phyloP scores from a whole-genome alignment of 805 yeast genomes.

The Maudiozyma turicensis region DNA sequence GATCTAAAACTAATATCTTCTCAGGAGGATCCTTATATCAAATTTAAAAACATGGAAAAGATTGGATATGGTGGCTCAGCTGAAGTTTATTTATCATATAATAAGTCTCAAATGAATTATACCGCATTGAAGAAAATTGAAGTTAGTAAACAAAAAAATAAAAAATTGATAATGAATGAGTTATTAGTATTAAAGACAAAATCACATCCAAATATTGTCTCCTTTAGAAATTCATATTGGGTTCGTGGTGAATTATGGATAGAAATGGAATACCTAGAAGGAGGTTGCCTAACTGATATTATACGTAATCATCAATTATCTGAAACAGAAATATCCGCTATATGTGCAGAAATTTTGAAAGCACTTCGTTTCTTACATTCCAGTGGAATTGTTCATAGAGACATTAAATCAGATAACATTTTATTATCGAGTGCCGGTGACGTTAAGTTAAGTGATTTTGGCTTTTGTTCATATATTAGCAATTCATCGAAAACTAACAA shows the following conservation, averaged over 20 bases:
- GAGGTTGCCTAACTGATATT: conserved; percentile 91
- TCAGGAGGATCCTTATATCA: conserved; percentile 62
- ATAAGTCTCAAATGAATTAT: conserved; percentile 15
- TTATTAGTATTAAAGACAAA: conserved; percentile 90
- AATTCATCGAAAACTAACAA: conserved; percentile 77
- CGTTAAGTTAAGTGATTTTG: conserved; percentile 88
- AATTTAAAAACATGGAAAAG: conserved; percentile 60
- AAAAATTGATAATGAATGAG: conserved; percentile 87
- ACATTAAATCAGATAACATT: conserved; percentile 90
- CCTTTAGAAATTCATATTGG: conserved; percentile 76
- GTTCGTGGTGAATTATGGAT: conserved; percentile 83
- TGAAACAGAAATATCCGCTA: conserved; percentile 91
- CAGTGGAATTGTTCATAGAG: conserved; percentile 89
- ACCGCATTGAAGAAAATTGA: conserved; percentile 70
- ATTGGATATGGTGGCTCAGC: conserved; percentile 98
- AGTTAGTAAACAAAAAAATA: conserved; percentile 85
- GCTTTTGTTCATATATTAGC: conserved; percentile 87
- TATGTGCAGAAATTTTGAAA: conserved; percentile 77
- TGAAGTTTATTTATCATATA: conserved; percentile 85
- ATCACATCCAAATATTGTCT: conserved; percentile 83
- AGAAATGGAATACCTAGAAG: conserved; percentile 97
- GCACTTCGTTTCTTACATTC: conserved; percentile 83
- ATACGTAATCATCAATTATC: conserved; percentile 80
- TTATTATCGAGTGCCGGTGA: conserved; percentile 73
- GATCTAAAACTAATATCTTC: neutral